Evolutionary conservation across 257 asterid species (phyloP).

Genomic region (Solanum medicagineum): DNA sequence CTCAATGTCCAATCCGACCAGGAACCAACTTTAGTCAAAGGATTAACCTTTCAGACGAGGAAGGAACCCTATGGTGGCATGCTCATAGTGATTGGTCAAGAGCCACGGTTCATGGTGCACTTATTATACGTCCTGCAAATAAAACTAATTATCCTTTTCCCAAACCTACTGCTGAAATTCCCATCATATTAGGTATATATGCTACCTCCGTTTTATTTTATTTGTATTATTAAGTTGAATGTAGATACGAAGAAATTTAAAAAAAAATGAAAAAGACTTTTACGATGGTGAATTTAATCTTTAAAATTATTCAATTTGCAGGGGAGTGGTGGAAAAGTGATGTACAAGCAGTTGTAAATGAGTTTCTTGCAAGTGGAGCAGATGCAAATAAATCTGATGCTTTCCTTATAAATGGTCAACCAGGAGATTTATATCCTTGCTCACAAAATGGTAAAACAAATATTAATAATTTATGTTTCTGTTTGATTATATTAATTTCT

Average conservation of each 20-base stretch:
- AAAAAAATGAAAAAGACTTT: too few relatives aligned
- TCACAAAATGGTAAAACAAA: constrained; percentile 26
- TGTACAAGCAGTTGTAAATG: constrained; percentile 11
- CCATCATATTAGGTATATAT: constrained; percentile 3
- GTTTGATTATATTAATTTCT: too few relatives aligned
- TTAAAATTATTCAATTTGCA: neutral
- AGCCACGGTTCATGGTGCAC: constrained; percentile 15
- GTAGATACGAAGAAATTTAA: neutral
- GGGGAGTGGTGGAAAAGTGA: constrained; percentile 63
- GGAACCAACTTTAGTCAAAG: constrained; percentile 8
- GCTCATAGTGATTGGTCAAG: constrained; percentile 25
- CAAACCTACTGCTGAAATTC: neutral
- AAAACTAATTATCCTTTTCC: constrained; percentile 2
- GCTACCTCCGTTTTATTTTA: neutral
- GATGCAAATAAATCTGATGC: constrained; percentile 48
- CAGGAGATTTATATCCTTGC: constrained; percentile 45
- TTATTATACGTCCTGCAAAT: constrained; percentile 1
- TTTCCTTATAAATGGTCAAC: constrained; percentile 49
- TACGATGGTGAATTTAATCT: neutral
- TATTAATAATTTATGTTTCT: neutral
- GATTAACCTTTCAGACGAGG: constrained; percentile 7
- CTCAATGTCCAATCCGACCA: constrained; percentile 21
- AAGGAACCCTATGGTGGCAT: constrained; percentile 28
- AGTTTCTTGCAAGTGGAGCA: constrained; percentile 24
- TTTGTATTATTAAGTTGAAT: neutral